Evolutionary conservation across 441 rosid species (phyloP).

Genomic region (Kokia cookei): DNA sequence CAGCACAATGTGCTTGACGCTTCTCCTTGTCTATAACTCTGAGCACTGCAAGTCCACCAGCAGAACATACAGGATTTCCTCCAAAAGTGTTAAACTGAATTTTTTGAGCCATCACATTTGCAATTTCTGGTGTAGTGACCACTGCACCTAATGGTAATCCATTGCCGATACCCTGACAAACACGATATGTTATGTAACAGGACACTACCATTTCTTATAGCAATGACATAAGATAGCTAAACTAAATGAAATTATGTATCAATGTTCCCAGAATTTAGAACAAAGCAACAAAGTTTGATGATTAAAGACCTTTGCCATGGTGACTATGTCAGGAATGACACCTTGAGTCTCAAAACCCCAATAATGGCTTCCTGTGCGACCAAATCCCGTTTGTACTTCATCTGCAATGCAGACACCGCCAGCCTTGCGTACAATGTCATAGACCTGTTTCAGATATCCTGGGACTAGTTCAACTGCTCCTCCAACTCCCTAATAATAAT

Average conservation of each 20-base stretch:
- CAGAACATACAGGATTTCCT: conserved; percentile 93
- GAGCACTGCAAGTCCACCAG: conserved; percentile 83
- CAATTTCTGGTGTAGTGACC: conserved; percentile 86
- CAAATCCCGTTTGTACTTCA: conserved; percentile 94
- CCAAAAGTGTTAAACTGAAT: conserved; percentile 86
- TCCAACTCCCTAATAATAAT: conserved; percentile 65
- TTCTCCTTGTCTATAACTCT: conserved; percentile 76
- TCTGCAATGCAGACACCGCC: conserved; percentile 95
- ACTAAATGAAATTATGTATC: not conserved
- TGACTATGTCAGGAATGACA: conserved; percentile 89
- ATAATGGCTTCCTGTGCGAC: conserved; percentile 85
- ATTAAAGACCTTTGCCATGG: conserved; percentile 83
- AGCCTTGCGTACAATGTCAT: conserved; percentile 71
- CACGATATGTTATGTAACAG: not conserved
- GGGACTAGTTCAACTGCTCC: conserved; percentile 96
- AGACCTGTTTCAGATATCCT: conserved; percentile 72
- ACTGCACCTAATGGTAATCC: conserved; percentile 93
- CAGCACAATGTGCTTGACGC: conserved; percentile 71
- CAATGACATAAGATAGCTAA: not conserved
- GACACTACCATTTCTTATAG: not conserved
- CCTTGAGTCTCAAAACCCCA: conserved; percentile 94
- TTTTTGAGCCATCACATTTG: conserved; percentile 67
- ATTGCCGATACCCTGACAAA: conserved; percentile 77
- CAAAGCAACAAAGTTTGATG: not conserved
- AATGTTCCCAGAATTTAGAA: not conserved